phyloP scores from a whole-genome alignment of 2,329 filamentous ascomycete species.

The Dactylellina parvicollis region DNA sequence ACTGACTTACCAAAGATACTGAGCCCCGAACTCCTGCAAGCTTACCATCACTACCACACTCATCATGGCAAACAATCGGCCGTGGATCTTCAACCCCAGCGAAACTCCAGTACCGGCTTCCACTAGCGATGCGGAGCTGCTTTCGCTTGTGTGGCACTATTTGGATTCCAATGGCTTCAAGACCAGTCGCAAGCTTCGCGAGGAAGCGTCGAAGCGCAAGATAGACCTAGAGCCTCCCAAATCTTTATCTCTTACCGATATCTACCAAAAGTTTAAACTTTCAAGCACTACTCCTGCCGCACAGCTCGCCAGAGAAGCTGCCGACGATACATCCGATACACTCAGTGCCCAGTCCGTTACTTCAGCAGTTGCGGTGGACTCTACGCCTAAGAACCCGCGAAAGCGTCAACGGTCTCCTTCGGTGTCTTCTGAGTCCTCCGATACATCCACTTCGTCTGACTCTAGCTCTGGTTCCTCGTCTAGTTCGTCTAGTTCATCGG shows the following conservation, averaged over 20 bases:
- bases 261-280: constrained; percentile 37
- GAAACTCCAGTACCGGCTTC: not conserved
- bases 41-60: not conserved
- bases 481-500: constrained; percentile 55
- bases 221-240: constrained; percentile 33
- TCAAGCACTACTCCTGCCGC: constrained; percentile 31
- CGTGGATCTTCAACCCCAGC: constrained; percentile 8
- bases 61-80: constrained; percentile 14
- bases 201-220: constrained; percentile 31
- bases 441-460: constrained; percentile 10
- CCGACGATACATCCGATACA: constrained; percentile 53
- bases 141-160: constrained; percentile 37
- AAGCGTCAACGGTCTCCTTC: constrained; percentile 46
- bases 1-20: too few species aligned
- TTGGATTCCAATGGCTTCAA: constrained; percentile 39
- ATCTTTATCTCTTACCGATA: constrained; percentile 20
- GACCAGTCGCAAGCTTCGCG: constrained; percentile 18
- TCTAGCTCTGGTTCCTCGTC: constrained; percentile 23
- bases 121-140: constrained; percentile 9
- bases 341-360: constrained; percentile 35
- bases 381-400: constrained; percentile 35
- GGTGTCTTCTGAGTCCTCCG: constrained; percentile 34
- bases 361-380: not conserved
- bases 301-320: constrained; percentile 48
- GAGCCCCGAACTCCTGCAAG: not conserved